A percentile compares a stretch with the other conserved stretches of the same genome.
Conservation (phyloP, 2,329 filamentous ascomycete species). For the Akanthomyces dipterigenus region DNA sequence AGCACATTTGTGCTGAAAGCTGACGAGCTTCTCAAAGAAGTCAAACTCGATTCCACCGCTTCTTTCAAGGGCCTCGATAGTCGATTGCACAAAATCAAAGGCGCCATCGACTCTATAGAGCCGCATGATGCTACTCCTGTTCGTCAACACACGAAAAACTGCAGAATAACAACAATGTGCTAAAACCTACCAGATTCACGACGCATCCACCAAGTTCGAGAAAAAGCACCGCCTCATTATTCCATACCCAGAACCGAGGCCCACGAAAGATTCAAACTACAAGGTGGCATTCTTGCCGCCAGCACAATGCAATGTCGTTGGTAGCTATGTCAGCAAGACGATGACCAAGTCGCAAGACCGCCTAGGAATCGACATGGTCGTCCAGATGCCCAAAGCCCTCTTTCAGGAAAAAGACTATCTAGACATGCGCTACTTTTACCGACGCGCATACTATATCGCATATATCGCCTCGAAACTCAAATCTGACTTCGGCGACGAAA, state of each 20-base stretch:
- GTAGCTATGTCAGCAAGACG: conserved; percentile 75
- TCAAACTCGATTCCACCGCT: conserved; percentile 44
- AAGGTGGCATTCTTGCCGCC: conserved; percentile 74
- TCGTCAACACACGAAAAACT: conserved; percentile 20
- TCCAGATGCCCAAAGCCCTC: conserved; percentile 72
- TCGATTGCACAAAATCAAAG: conserved; percentile 46
- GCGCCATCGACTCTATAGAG: conserved; percentile 43
- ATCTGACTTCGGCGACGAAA: conserved; percentile 43
- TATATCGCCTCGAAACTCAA: conserved; percentile 68
- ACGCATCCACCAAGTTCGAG: conserved; percentile 62
- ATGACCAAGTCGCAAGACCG: conserved; percentile 57
- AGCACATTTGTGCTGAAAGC: conserved; percentile 54
- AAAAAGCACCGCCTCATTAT: conserved; percentile 63
- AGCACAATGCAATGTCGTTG: conserved; percentile 74
- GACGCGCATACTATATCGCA: conserved; percentile 84
- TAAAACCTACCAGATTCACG: conserved; percentile 47
- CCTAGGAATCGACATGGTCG: conserved; percentile 70
- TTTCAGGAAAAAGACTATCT: conserved; percentile 95
- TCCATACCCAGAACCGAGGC: conserved; percentile 78
- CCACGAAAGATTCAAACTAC: conserved; percentile 69
- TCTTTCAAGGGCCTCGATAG: conserved; percentile 42
- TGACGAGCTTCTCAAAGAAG: conserved; percentile 51
- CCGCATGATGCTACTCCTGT: conserved; percentile 45
- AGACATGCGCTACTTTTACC: conserved; percentile 91
- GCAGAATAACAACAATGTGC: background rate